Percentiles rank a stretch among this genome's conserved stretches.
These are phyloP conservation scores for Aspergillus kassunensis DNA, from an alignment of 495 filamentous ascomycete species.

Conservation along the genomic window DNA sequence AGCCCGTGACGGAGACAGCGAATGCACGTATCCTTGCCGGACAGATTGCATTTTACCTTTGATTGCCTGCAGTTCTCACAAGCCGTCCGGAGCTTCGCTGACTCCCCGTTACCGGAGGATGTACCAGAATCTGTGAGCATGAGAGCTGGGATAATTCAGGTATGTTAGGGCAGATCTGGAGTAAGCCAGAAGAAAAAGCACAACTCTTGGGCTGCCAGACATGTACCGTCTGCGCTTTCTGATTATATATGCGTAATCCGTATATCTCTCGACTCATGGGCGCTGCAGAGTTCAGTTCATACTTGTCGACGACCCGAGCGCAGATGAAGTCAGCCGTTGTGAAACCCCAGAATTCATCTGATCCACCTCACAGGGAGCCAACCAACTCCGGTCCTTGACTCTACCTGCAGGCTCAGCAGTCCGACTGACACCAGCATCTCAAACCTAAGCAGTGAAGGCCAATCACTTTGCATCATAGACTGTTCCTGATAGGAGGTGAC, in stretches of 20 bases:
- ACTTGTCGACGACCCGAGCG: conserved; percentile 34
- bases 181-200: conserved; percentile 1
- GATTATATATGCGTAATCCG: conserved; percentile 12
- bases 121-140: conserved; percentile 35
- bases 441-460: conserved; percentile 19
- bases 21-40: conserved; percentile 38
- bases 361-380: conserved; percentile 34
- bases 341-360: conserved; percentile 43
- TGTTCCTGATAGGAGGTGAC: conserved; percentile 22
- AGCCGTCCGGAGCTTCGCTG: conserved; percentile 41
- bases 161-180: background rate
- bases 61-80: conserved; percentile 48
- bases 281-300: conserved; percentile 25
- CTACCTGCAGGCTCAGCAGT: conserved; percentile 10
- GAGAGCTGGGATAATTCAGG: background rate
- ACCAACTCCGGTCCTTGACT: conserved; percentile 11
- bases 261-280: background rate
- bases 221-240: conserved; percentile 6
- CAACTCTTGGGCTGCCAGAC: conserved; percentile 1
- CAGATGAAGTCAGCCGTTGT: conserved; percentile 45
- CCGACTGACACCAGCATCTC: conserved; percentile 22
- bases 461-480: conserved; percentile 18
- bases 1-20: conserved; percentile 44
- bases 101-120: conserved; percentile 22
- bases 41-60: conserved; percentile 46